Evolutionary conservation across 2,329 filamentous ascomycete species (phyloP).

Genomic region (Penicillium glabrum): DNA sequence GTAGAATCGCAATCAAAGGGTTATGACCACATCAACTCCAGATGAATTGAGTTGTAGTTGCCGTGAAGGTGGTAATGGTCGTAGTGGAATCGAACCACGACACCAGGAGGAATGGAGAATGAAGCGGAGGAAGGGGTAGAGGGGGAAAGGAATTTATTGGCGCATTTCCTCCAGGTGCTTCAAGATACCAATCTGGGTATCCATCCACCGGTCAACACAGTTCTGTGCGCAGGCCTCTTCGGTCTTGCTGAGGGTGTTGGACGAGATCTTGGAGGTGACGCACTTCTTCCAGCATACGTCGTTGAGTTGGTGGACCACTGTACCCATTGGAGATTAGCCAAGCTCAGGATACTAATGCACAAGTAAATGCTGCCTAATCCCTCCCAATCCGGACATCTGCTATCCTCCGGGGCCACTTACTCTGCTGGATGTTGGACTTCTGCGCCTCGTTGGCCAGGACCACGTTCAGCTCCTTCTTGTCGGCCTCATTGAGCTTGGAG

Average conservation of each 20-base stretch:
- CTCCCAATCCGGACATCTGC: not conserved
- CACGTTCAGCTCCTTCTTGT: slow-evolving; percentile 84
- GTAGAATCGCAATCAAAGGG: not conserved
- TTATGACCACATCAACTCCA: not conserved
- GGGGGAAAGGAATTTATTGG: slow-evolving; percentile 5
- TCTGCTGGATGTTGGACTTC: slow-evolving; percentile 63
- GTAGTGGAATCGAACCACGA: not conserved
- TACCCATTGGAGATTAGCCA: not conserved
- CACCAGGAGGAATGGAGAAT: not conserved
- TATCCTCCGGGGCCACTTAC: slow-evolving; percentile 32
- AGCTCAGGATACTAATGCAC: not conserved
- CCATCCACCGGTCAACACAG: slow-evolving; percentile 92
- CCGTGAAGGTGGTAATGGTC: not conserved
- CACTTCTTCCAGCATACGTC: slow-evolving; percentile 96
- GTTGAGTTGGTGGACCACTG: slow-evolving; percentile 66
- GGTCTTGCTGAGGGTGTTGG: slow-evolving; percentile 67
- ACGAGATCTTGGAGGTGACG: slow-evolving; percentile 71
- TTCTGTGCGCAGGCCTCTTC: slow-evolving; percentile 87
- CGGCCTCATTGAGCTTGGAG: slow-evolving; percentile 72
- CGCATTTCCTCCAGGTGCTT: slow-evolving; percentile 73
- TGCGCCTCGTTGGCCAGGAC: slow-evolving; percentile 83
- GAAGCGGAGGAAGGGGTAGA: not conserved
- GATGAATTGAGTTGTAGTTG: not conserved
- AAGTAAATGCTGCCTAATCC: not conserved
- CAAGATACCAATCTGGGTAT: slow-evolving; percentile 81